Base-by-base conservation (phyloP, 805 yeast genomes). In the Lipomyces anomalus region DNA sequence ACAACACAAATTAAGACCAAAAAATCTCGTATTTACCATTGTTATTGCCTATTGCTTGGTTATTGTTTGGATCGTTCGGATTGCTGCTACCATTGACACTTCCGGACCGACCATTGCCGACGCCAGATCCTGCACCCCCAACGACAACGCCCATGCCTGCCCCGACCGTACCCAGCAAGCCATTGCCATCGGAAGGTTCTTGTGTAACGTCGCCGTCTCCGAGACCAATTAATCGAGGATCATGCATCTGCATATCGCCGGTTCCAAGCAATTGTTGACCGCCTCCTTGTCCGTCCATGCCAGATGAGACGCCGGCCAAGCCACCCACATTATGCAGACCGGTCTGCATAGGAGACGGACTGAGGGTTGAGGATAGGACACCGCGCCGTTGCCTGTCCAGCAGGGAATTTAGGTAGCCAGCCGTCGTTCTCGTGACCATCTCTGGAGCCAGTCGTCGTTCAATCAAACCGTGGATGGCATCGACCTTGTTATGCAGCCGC, bases 401-500 rank as follows among this genome's bases (percentile, higher is more conserved):
- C 28, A 22, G 28, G 6, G 18, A 36, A 36, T 34, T 42, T 28
- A 38, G 43, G 22, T 42, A n/a, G 37, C 21, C 28, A 3, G 44
- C 26, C 20, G 49, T 35, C 36, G 36, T 28, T 26, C 45, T 38
- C 42, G 40, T 24, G 9, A 38, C 39, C 34, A 42, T n/a, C 33
- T 35, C 36, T 17, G 44, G 11, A 20, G 40, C 9, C 9, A 35
- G 34, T 18, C 42, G 35, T 32, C 40, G 55, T 26, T 45, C 55
- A 26, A 58, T 46, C 38, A 44, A 38, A 29, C 42, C 62, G 34
- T 58, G 60, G 33, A 52, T 57, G 38, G 60, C 48, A 22, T 58
- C 59, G 44, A 49, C 60, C 44, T 47, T 55, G 23, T 56, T 53
- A 39, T 61, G 66, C 32, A 56, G 58, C 43, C 51, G 60, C 28